Evolutionary conservation across 2,329 filamentous ascomycete species (phyloP), one percentile per base, ranked within the genome.

Genomic region (Claviceps sp.): DNA sequence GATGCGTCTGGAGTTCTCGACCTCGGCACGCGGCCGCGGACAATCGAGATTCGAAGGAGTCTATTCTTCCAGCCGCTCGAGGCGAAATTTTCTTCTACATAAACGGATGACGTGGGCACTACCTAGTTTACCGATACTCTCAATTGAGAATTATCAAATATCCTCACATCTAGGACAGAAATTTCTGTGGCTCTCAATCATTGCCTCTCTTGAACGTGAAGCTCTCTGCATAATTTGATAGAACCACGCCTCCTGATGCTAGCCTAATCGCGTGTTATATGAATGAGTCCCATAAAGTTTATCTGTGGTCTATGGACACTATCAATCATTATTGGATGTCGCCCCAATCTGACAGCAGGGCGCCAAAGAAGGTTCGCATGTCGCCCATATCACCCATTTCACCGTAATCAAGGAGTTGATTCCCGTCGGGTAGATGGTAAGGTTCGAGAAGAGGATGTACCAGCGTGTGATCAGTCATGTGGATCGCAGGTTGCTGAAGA

Each of bases 331-430:
- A 26, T 16, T 34, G 44, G 11, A n/a, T 39, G 5, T 45, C 49
- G 11, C 42, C 22, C 43, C 43, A 47, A 42, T 51, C 49, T 37
- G 49, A 51, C 5, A 51, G 22, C 43, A 51, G 16, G 0, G 44
- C 49, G 17, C 49, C 49, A 22, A 51, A 51, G 9, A 51, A 46
- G 2, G 16, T 51, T 23, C 49, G 43, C 49, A 51, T 51, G 13
- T 51, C 49, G 44, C 42, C 42, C 42, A 44, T 44, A 5, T 44
- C 42, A 23, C 40, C 40, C 40, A 43, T 43, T 11, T 43, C 40
- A 26, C 49, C 49, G 23, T 51, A 51, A 22, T 51, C 49, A 13
- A 51, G 22, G 9, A 47, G 9, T 23, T 51, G 49, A 5, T 23
- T 44, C 7, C 44, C 49, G 5, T 47, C 49, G 7, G 43, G 23